Percentiles rank a stretch among this genome's conserved stretches.
phyloP scores from a whole-genome alignment of 352 stramenopile species.

The Pythium insidiosum region DNA sequence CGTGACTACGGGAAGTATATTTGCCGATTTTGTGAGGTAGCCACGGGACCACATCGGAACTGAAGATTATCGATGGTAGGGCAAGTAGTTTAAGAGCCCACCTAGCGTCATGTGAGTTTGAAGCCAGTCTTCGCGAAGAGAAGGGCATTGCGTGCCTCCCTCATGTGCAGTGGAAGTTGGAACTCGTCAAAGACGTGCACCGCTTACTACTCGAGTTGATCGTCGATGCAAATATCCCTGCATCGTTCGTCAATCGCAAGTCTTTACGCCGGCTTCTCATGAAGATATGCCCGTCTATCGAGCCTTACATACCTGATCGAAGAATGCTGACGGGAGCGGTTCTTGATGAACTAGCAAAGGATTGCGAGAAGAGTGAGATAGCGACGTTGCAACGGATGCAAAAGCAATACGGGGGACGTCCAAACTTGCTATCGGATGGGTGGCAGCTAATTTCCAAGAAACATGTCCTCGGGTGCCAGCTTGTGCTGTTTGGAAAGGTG shows the following conservation, averaged over 20 bases:
- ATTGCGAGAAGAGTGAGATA: not conserved
- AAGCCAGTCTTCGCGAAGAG: not conserved
- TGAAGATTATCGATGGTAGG: not conserved
- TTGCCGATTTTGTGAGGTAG: not conserved
- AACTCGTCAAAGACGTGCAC: not conserved
- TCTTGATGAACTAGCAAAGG: too few relatives aligned
- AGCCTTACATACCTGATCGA: not conserved
- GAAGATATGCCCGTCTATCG: not conserved
- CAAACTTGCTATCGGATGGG: not conserved
- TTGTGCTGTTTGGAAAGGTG: not conserved
- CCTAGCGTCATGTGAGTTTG: not conserved
- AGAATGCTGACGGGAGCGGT: not conserved
- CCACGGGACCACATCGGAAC: not conserved
- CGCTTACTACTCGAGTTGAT: not conserved
- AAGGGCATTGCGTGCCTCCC: not conserved
- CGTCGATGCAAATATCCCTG: not conserved
- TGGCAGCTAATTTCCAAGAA: constrained; percentile 1
- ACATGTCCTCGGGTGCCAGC: constrained; percentile 2
- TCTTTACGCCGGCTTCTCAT: not conserved
- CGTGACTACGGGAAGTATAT: not conserved
- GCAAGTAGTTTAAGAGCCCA: not conserved
- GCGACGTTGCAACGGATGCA: not conserved
- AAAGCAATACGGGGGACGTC: not conserved
- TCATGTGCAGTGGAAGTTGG: not conserved
- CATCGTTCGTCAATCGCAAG: not conserved